phyloP scores from a whole-genome alignment of 2,329 filamentous ascomycete species.

The Neonectria ditissima region DNA sequence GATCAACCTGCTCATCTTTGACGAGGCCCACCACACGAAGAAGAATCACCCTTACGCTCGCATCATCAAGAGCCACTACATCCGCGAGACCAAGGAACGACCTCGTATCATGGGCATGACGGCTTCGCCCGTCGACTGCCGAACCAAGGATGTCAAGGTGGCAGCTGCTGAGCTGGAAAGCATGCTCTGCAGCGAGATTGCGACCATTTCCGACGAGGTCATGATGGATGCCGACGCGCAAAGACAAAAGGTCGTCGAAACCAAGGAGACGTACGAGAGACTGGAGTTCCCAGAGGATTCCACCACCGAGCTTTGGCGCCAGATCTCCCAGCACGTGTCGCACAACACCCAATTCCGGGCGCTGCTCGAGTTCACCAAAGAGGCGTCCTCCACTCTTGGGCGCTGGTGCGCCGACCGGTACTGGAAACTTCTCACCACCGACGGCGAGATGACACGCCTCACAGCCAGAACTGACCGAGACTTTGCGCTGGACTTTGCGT shows the following conservation, averaged over 20 bases:
- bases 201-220: slow-evolving; percentile 69
- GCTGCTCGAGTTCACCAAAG: slow-evolving; percentile 69
- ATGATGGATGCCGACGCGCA: slow-evolving; percentile 40
- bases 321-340: slow-evolving; percentile 61
- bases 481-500: slow-evolving; percentile 33
- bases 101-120: slow-evolving; percentile 97
- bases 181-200: slow-evolving; percentile 84
- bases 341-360: slow-evolving; percentile 62
- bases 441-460: slow-evolving; percentile 71
- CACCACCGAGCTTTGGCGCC: slow-evolving; percentile 73
- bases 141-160: slow-evolving; percentile 72
- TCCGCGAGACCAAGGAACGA: slow-evolving; percentile 60
- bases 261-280: slow-evolving; percentile 57
- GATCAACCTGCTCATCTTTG: slow-evolving; percentile 92
- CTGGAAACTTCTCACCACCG: slow-evolving; percentile 77
- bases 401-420: slow-evolving; percentile 86
- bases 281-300: slow-evolving; percentile 59
- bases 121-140: slow-evolving; percentile 90
- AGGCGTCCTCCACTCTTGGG: slow-evolving; percentile 76
- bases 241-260: slow-evolving; percentile 64
- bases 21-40: slow-evolving; percentile 97
- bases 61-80: slow-evolving; percentile 90
- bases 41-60: slow-evolving; percentile 91
- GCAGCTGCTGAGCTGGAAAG: slow-evolving; percentile 81
- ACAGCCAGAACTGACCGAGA: slow-evolving; percentile 65